Evolutionary conservation across 805 yeast species (phyloP), one percentile per base, ranked within the genome.

Genomic region (Metschnikowia santaceciliae): DNA sequence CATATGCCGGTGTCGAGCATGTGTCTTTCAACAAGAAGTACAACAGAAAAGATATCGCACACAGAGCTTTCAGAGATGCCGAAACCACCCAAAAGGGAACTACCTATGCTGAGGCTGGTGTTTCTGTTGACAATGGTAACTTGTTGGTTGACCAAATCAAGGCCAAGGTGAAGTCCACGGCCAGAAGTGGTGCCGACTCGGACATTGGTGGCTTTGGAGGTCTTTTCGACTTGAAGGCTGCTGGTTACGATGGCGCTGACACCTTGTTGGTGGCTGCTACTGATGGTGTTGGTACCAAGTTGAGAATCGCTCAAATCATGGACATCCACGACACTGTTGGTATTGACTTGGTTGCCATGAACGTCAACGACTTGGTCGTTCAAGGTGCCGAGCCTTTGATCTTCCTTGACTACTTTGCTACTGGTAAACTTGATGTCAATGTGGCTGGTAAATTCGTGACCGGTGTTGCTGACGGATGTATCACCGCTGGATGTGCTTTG

Each of bases 191-290:
- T 63, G 94, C 99, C 34, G 97, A 94, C 64, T 88, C 97, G 14
- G 96, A 90, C 60, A 94, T 94, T 61, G 99, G 99, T 65, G 99
- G 99, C 1, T 94, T 94, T 65, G 99, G 99, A 59, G 99, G 99
- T 59, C 74, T 92, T 41, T 95, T 94, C 59, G 99, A 95, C 68
- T 78, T 94, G 63, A 80, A 83, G 59, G 83, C 84, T 47, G 96
- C 96, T 42, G 98, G 98, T 6, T 94, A 84, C 71, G 82, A 83
- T 59, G 81, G 90, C 19, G 82, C 79, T 57, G 84, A 86, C 51
- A 83, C 90, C n/a, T 71, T 94, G 50, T 75, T 94, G 52, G 98
- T 94, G 39, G 97, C 94, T 53, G 98, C 99, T 53, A 94, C 99
- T 43, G 99, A 94, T 72, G 99, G 99, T 72, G 98, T 94, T 52